Conservation (phyloP, 2,329 filamentous ascomycete species). For the Boeremia lycopersici region DNA sequence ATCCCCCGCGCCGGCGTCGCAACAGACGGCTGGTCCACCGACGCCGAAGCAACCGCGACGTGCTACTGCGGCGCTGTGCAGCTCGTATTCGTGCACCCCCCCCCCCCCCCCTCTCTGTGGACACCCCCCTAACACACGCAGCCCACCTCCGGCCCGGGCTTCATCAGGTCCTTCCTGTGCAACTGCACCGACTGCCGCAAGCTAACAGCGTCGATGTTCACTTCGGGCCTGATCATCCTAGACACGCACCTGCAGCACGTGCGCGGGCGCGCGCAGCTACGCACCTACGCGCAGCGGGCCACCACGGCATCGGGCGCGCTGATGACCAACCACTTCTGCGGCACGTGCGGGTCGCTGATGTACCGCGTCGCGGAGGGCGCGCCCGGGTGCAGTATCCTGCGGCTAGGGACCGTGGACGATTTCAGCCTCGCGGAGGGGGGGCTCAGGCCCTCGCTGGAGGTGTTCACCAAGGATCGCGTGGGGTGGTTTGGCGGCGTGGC, state of each 20-base stretch:
- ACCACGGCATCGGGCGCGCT: conserved; percentile 41
- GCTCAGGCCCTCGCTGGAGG: neutral
- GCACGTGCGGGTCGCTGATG: conserved; percentile 65
- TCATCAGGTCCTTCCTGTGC: conserved; percentile 62
- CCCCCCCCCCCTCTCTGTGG: neutral
- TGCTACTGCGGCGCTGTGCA: neutral
- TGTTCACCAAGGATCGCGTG: neutral
- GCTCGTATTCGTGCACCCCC: neutral
- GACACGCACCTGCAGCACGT: neutral
- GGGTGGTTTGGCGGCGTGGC: neutral
- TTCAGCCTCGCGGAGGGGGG: neutral
- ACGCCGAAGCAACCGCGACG: neutral
- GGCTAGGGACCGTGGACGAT: neutral
- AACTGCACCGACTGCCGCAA: conserved; percentile 64
- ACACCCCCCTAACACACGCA: neutral
- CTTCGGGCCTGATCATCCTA: conserved; percentile 23
- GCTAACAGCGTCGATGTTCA: conserved; percentile 54
- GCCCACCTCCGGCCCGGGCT: neutral
- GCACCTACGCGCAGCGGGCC: conserved; percentile 46
- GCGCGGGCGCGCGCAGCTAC: neutral
- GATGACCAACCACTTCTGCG: conserved; percentile 69
- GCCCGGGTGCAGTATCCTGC: conserved; percentile 55
- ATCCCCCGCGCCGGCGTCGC: neutral
- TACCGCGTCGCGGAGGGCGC: conserved; percentile 57
- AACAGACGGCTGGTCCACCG: neutral